phyloP scores from a whole-genome alignment of 2,329 filamentous ascomycete species.

The Alternaria rosae region DNA sequence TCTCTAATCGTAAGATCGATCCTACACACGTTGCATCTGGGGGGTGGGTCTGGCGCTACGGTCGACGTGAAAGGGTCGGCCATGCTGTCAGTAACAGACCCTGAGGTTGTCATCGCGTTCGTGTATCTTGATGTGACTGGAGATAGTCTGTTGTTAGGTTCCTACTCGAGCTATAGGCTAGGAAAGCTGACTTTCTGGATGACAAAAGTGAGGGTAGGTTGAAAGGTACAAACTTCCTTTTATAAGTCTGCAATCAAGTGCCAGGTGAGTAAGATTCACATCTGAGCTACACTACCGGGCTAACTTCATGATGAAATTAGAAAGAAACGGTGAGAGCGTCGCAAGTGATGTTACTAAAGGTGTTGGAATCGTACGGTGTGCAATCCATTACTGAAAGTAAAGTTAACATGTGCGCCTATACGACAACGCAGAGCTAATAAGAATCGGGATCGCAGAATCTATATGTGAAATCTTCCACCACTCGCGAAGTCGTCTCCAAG shows the following conservation, averaged over 20 bases:
- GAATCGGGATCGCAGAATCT: too few species aligned
- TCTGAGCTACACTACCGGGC: neutral
- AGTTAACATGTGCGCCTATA: neutral
- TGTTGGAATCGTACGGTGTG: neutral
- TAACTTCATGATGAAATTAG: neutral
- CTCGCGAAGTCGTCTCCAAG: too few species aligned
- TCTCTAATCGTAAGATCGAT: neutral
- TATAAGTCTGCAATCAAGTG: neutral
- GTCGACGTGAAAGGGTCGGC: neutral
- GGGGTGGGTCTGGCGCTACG: neutral
- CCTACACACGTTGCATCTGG: neutral
- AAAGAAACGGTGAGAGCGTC: neutral
- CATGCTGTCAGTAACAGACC: neutral
- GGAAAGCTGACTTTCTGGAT: neutral
- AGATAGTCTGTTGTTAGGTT: neutral
- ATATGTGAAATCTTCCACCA: too few species aligned
- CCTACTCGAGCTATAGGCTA: neutral
- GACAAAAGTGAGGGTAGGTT: neutral
- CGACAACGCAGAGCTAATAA: too few species aligned
- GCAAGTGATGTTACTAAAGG: neutral
- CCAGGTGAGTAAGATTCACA: neutral
- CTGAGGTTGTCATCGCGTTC: neutral
- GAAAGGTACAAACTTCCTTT: neutral
- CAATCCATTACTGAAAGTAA: neutral
- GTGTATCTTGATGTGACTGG: neutral